phyloP scores from a whole-genome alignment of 169 alveolate species.

The Plasmodium yoelii region DNA sequence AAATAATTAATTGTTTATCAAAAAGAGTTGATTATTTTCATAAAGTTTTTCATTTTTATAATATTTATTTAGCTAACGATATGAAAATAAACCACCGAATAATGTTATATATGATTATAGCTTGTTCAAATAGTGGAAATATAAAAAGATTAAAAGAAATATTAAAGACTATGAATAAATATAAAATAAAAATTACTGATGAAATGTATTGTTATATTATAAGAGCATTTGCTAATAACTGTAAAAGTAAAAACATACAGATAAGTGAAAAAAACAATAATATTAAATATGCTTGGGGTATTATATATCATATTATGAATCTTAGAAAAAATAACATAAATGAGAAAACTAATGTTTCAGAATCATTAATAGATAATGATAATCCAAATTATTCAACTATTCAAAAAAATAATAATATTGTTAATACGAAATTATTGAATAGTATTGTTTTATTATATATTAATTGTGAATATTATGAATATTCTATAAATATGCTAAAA shows the following conservation, averaged over 20 bases:
- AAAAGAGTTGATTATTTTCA: slow-evolving; percentile 78
- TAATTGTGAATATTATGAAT: slow-evolving; percentile 84
- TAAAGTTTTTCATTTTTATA: slow-evolving; percentile 85
- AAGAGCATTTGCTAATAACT: slow-evolving; percentile 79
- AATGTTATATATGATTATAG: slow-evolving; percentile 73
- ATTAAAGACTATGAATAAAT: slow-evolving; percentile 68
- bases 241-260: slow-evolving; percentile 34
- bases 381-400: background rate
- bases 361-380: background rate
- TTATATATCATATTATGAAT: slow-evolving; percentile 78
- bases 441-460: slow-evolving; percentile 86
- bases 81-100: slow-evolving; percentile 76
- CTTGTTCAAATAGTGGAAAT: slow-evolving; percentile 82
- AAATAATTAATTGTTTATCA: slow-evolving; percentile 81
- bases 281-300: slow-evolving; percentile 84
- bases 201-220: slow-evolving; percentile 75
- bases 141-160: slow-evolving; percentile 81
- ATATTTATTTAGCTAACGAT: slow-evolving; percentile 85
- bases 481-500: slow-evolving; percentile 87
- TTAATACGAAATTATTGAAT: slow-evolving; percentile 76
- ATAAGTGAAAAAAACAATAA: slow-evolving; percentile 74
- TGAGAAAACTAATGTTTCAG: background rate
- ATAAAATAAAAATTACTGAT: slow-evolving; percentile 71
- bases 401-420: background rate
- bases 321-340: background rate